A percentile compares a stretch with the other conserved stretches of the same genome.
phyloP scores from a whole-genome alignment of 805 yeast species.

The Starmerella stellata region DNA sequence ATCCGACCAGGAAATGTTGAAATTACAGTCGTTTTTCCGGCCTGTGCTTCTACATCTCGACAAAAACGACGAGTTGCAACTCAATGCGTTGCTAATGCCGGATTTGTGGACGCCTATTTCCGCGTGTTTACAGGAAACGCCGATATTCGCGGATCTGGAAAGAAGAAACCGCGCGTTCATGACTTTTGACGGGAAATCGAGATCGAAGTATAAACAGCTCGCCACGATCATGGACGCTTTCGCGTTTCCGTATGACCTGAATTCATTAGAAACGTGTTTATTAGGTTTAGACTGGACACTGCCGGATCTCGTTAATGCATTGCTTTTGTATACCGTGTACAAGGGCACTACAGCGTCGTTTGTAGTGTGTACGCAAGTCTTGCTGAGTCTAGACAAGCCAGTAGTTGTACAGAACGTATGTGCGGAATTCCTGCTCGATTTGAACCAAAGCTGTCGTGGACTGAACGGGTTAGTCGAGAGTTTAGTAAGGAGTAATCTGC shows the following conservation, averaged over 20 bases:
- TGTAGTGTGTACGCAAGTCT: neutral
- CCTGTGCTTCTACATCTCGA: conserved; percentile 8
- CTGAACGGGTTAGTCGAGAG: conserved; percentile 32
- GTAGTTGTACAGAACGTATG: neutral
- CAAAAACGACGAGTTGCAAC: conserved; percentile 7
- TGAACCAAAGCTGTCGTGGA: neutral
- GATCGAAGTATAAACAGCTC: conserved; percentile 7
- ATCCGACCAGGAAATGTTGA: neutral
- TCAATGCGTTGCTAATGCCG: conserved; percentile 12
- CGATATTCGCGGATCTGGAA: conserved; percentile 5
- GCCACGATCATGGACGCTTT: conserved; percentile 20
- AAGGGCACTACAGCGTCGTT: conserved; percentile 6
- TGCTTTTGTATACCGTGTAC: conserved; percentile 10
- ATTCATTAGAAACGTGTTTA: conserved; percentile 10
- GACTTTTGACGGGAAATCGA: conserved; percentile 7
- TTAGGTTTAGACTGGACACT: conserved; percentile 1
- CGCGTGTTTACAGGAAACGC: conserved; percentile 8
- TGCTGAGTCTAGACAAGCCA: neutral
- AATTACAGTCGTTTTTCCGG: neutral
- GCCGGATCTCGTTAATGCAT: neutral
- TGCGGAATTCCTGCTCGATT: neutral
- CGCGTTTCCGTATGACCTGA: conserved; percentile 14
- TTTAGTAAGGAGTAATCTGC: conserved; percentile 31
- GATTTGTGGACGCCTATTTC: conserved; percentile 10
- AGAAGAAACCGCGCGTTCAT: conserved; percentile 14